A percentile compares a stretch with the other conserved stretches of the same genome.
Evolutionary conservation across 73 alveolate species (phyloP).

Genomic region (Tetrahymena malaccensis): DNA sequence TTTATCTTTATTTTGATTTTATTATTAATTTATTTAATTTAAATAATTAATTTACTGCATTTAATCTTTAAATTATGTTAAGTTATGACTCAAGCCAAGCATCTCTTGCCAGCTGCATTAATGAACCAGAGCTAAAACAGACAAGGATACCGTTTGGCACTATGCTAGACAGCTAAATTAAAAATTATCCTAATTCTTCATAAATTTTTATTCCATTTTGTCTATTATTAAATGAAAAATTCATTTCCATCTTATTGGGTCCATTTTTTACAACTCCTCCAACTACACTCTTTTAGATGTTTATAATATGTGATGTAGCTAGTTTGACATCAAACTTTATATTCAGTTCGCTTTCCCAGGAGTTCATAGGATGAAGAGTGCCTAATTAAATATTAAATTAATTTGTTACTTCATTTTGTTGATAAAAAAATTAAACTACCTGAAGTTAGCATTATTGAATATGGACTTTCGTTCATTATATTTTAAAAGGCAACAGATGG

Average conservation of each 20-base stretch:
- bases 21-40: not conserved
- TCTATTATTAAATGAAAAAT: slow-evolving; percentile 18
- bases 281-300: slow-evolving; percentile 1
- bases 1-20: not conserved
- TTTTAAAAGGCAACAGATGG: not conserved
- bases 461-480: not conserved
- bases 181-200: not conserved
- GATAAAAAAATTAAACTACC: not conserved
- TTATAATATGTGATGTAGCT: not conserved
- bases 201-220: not conserved
- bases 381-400: not conserved
- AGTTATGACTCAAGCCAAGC: not conserved
- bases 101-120: not conserved
- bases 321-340: not conserved
- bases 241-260: not conserved
- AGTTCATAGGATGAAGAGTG: not conserved
- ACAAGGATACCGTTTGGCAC: slow-evolving; percentile 43
- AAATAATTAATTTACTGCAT: not conserved
- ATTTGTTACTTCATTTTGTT: too few relatives aligned
- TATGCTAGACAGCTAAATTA: not conserved
- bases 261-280: not conserved
- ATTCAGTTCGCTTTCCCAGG: not conserved
- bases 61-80: not conserved
- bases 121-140: slow-evolving; percentile 19
- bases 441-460: slow-evolving; percentile 3